These are phyloP conservation scores for Colletotrichum incanum DNA, from an alignment of 2,329 filamentous ascomycete species.

Conservation along the genomic window DNA sequence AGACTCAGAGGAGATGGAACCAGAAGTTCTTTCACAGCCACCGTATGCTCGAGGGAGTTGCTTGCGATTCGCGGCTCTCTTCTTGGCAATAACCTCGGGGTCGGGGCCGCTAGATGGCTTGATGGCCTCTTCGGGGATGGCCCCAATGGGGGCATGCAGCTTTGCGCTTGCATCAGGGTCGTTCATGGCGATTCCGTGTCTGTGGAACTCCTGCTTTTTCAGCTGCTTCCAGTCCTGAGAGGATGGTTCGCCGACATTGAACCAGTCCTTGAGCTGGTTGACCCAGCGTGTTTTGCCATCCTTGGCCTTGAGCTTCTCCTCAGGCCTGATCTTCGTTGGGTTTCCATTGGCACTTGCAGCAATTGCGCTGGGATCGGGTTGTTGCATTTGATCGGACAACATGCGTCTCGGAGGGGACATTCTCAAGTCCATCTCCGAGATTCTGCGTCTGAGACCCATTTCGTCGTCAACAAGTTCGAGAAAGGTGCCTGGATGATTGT, in stretches of 20 bases:
- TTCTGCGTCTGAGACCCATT: conserved; percentile 26
- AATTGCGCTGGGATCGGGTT: conserved; percentile 47
- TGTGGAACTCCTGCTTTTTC: conserved; percentile 59
- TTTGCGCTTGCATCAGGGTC: conserved; percentile 63
- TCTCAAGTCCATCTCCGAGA: conserved; percentile 37
- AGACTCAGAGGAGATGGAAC: conserved; percentile 56
- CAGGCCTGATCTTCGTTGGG: conserved; percentile 29
- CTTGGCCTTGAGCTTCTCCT: conserved; percentile 48
- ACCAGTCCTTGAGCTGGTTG: conserved; percentile 64
- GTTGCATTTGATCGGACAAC: conserved; percentile 40
- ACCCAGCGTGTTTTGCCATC: conserved; percentile 56
- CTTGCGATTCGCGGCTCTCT: conserved; percentile 52
- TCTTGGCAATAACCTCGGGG: conserved; percentile 61
- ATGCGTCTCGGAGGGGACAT: conserved; percentile 34
- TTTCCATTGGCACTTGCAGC: conserved; percentile 43
- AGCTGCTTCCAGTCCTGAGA: conserved; percentile 64
- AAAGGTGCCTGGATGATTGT: conserved; percentile 33
- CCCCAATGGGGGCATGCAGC: conserved; percentile 62
- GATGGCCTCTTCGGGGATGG: conserved; percentile 62
- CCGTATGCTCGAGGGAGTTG: conserved; percentile 50
- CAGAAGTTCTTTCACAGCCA: conserved; percentile 47
- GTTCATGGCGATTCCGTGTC: conserved; percentile 60
- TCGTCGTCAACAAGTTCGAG: conserved; percentile 25
- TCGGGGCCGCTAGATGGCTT: conserved; percentile 62
- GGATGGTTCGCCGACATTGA: conserved; percentile 65